Evolutionary conservation across 169 alveolate genomes (phyloP).

Genomic region (Perkinsus chesapeaki): DNA sequence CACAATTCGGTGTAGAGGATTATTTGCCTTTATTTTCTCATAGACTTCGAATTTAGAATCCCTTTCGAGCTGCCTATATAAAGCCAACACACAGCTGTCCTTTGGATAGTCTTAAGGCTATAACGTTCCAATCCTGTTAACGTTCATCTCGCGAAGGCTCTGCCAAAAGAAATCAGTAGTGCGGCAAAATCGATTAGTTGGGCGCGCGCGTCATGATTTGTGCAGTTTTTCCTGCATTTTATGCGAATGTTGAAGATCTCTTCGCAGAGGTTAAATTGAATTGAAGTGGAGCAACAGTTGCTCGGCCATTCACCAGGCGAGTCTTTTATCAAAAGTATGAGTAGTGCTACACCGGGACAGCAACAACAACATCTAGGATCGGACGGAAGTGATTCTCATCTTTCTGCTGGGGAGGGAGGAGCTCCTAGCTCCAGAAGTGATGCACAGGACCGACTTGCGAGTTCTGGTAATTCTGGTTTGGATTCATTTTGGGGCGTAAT

Average conservation of each 20-base stretch:
- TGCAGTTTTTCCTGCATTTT: background rate
- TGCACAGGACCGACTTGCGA: background rate
- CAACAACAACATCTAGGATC: background rate
- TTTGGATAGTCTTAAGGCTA: too few relatives aligned
- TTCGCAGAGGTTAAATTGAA: background rate
- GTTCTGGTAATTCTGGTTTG: background rate
- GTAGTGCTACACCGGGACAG: background rate
- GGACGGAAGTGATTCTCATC: background rate
- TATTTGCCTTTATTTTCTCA: too few relatives aligned
- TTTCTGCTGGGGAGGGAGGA: background rate
- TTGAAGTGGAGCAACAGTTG: background rate
- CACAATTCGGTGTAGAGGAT: too few relatives aligned
- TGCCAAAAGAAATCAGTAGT: too few relatives aligned
- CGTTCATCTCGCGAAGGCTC: too few relatives aligned
- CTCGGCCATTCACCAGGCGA: background rate
- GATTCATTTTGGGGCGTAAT: background rate
- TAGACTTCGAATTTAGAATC: too few relatives aligned
- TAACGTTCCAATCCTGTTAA: too few relatives aligned
- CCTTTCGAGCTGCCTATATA: too few relatives aligned
- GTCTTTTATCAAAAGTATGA: background rate
- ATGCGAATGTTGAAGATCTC: background rate
- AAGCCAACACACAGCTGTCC: too few relatives aligned
- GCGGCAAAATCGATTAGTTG: background rate
- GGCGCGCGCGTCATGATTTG: background rate
- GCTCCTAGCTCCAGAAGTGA: background rate